Evolutionary conservation across 139 green algal genomes (phyloP).

Genomic region (Chlamydomonas urium): DNA sequence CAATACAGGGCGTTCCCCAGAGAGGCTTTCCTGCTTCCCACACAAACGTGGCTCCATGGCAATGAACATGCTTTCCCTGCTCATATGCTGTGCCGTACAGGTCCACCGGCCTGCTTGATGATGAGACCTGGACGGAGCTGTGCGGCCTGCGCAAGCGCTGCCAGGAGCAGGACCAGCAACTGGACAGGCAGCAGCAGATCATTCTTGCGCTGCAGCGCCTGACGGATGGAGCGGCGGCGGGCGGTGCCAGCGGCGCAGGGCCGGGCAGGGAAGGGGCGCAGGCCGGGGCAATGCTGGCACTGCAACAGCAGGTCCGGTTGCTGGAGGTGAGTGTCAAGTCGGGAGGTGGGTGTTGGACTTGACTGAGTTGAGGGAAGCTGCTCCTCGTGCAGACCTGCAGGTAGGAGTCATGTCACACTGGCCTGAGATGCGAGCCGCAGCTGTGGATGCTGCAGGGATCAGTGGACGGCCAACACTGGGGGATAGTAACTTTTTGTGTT

Average conservation of each 20-base stretch:
- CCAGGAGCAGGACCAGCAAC: constrained; percentile 33
- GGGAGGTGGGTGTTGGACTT: no score
- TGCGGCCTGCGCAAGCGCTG: constrained; percentile 13
- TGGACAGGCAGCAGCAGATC: constrained; percentile 37
- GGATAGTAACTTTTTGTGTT: no score
- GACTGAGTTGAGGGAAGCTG: no score
- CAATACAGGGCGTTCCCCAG: no score
- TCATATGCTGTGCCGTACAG: not conserved
- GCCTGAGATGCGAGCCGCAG: no score
- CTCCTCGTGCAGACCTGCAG: no score
- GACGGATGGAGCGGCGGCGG: not conserved
- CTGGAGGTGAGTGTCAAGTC: constrained; percentile 2
- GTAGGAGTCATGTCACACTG: no score
- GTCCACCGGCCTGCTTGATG: not conserved
- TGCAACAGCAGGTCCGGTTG: not conserved
- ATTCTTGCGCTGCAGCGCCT: constrained; percentile 27
- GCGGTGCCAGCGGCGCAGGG: not conserved
- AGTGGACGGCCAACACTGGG: no score
- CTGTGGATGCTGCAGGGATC: no score
- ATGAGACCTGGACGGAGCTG: constrained; percentile 40
- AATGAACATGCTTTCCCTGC: no score
- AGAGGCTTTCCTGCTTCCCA: no score
- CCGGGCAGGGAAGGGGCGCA: not conserved
- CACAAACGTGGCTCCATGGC: no score
- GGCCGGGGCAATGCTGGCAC: not conserved